phyloP scores from a whole-genome alignment of 805 yeast species.

The Ogataea degrootiae region DNA sequence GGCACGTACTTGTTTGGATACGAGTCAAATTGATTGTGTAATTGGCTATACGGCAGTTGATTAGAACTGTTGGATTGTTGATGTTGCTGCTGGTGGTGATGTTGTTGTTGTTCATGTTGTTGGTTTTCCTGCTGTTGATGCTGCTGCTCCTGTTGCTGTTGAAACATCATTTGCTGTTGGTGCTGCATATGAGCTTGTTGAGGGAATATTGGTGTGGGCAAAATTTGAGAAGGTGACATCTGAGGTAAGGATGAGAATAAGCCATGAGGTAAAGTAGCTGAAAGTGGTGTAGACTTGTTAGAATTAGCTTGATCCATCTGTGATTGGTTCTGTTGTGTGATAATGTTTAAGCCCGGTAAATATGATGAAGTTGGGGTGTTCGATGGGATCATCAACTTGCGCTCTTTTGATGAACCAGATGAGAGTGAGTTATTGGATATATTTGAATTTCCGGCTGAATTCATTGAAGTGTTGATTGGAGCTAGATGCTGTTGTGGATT shows the following conservation, averaged over 20 bases:
- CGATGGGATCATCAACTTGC: slow-evolving; percentile 9
- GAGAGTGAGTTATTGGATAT: not conserved
- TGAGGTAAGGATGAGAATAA: slow-evolving; percentile 27
- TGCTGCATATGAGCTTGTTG: slow-evolving; percentile 19
- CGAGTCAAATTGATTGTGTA: slow-evolving; percentile 6
- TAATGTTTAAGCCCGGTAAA: slow-evolving; percentile 17
- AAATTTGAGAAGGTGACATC: slow-evolving; percentile 29
- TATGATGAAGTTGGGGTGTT: slow-evolving; percentile 18
- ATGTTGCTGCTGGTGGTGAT: not conserved
- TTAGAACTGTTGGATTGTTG: not conserved
- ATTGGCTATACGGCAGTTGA: not conserved
- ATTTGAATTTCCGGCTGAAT: not conserved
- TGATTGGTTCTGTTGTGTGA: slow-evolving; percentile 13
- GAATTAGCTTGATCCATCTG: slow-evolving; percentile 15
- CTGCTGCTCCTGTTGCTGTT: slow-evolving; percentile 7
- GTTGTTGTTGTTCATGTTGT: slow-evolving; percentile 20
- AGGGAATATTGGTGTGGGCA: slow-evolving; percentile 26
- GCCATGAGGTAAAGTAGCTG: slow-evolving; percentile 26
- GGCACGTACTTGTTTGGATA: slow-evolving; percentile 19
- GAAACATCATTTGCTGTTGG: not conserved
- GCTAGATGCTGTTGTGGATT: not conserved
- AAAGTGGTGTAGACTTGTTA: slow-evolving; percentile 25
- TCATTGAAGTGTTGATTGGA: slow-evolving; percentile 1
- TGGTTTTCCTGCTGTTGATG: slow-evolving; percentile 17
- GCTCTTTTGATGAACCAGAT: slow-evolving; percentile 6